Conservation (phyloP, 225 moss, liverwort and hornwort species). For the Anthoceros angustus region DNA sequence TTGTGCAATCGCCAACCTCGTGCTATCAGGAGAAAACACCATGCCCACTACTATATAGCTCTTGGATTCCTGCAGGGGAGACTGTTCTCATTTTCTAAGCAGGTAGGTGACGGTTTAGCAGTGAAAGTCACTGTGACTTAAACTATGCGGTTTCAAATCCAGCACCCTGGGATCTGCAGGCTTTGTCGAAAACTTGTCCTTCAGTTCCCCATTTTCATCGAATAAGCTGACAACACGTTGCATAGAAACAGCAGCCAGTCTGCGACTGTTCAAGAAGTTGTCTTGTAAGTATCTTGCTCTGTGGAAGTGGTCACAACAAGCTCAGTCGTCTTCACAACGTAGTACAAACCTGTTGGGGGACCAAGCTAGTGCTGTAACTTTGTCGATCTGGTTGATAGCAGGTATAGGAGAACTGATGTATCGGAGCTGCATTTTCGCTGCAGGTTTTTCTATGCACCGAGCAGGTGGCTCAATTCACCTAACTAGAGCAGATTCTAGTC, state of each 20-base stretch:
- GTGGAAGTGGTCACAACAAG: not conserved
- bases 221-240: constrained; percentile 63
- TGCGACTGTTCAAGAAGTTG: constrained; percentile 18
- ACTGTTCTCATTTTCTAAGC: not conserved
- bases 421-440: constrained; percentile 47
- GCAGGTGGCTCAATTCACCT: too few relatives aligned
- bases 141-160: not conserved
- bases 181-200: constrained; percentile 90
- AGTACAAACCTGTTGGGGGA: constrained; percentile 61
- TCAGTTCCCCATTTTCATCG: constrained; percentile 77
- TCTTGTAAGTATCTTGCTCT: not conserved
- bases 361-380: constrained; percentile 90
- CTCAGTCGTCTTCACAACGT: not conserved
- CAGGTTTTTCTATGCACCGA: not conserved
- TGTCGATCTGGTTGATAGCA: constrained; percentile 48
- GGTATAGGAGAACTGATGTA: constrained; percentile 55
- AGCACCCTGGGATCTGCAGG: constrained; percentile 68
- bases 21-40: constrained; percentile 85
- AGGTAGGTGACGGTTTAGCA: not conserved
- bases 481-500: too few relatives aligned
- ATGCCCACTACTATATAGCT: constrained; percentile 58
- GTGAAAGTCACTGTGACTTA: not conserved
- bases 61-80: constrained; percentile 44
- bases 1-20: constrained; percentile 64
- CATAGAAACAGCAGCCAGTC: constrained; percentile 65